A percentile compares a stretch with the other conserved stretches of the same genome.
These are phyloP conservation scores for Penicillium mononematosum DNA, from an alignment of 495 filamentous ascomycete genomes.

Conservation along the genomic window DNA sequence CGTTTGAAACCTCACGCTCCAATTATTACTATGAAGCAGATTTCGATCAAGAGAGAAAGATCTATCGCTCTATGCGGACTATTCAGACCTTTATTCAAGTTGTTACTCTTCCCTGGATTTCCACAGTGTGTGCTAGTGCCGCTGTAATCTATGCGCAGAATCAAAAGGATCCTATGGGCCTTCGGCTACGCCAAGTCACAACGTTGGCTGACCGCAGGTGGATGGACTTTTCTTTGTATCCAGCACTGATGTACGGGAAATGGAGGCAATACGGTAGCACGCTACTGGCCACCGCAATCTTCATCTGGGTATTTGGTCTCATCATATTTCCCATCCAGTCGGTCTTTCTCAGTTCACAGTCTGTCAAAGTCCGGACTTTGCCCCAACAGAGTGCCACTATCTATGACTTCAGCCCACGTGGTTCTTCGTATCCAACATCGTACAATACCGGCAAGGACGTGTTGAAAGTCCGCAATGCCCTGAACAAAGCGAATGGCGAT, in stretches of 20 bases:
- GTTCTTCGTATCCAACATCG: background rate
- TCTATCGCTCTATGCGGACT: background rate
- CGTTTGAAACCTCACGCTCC: background rate
- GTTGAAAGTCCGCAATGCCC: background rate
- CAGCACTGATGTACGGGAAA: background rate
- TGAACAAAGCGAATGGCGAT: background rate
- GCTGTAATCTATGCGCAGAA: constrained; percentile 27
- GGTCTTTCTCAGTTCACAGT: background rate
- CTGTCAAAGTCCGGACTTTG: background rate
- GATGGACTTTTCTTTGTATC: constrained; percentile 16
- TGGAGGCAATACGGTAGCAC: background rate
- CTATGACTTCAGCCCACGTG: background rate
- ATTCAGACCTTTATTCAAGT: background rate
- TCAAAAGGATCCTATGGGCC: constrained; percentile 16
- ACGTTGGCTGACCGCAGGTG: constrained; percentile 24
- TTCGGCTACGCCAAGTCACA: constrained; percentile 26
- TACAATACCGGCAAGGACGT: background rate
- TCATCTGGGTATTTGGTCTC: background rate
- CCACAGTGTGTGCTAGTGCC: constrained; percentile 25
- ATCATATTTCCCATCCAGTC: background rate
- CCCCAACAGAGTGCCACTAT: background rate
- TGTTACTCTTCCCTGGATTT: constrained; percentile 21
- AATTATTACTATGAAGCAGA: background rate
- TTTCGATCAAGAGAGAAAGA: background rate
- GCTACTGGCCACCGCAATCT: background rate